These are phyloP conservation scores for Phyllosticta citribraziliensis DNA, from an alignment of 2,329 filamentous ascomycete genomes.

Conservation along the genomic window DNA sequence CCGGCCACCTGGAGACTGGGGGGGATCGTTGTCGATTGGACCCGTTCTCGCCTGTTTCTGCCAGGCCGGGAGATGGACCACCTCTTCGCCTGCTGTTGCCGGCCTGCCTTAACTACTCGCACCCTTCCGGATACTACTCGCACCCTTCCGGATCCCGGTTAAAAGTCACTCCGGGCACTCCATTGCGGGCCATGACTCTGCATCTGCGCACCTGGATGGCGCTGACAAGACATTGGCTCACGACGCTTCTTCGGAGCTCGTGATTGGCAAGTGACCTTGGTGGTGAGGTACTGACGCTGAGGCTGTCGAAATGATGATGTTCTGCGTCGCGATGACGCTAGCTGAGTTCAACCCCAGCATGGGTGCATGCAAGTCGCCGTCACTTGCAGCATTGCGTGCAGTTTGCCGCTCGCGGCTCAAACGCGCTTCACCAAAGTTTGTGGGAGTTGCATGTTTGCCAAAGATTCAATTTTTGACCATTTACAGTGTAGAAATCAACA, in stretches of 20 bases:
- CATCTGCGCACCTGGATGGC: background rate
- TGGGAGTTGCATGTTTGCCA: background rate
- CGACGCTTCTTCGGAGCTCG: background rate
- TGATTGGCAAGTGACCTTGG: background rate
- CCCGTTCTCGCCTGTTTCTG: background rate
- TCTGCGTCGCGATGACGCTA: background rate
- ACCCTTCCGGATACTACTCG: background rate
- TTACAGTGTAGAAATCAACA: background rate
- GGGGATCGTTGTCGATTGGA: background rate
- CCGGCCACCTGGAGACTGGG: background rate
- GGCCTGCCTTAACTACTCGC: background rate
- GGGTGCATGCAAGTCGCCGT: background rate
- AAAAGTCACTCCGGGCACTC: background rate
- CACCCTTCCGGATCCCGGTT: background rate
- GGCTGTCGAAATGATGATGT: background rate
- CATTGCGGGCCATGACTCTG: background rate
- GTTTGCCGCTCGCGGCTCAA: background rate
- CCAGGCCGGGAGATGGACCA: background rate
- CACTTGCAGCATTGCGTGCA: background rate
- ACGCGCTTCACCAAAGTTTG: background rate
- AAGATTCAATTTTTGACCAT: background rate
- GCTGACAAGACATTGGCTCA: background rate
- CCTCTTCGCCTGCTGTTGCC: background rate
- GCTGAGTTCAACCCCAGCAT: background rate
- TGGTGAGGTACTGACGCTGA: background rate